Base-by-base conservation (phyloP, 78 protist genomes). In the Chrysochromulina tobinii region DNA sequence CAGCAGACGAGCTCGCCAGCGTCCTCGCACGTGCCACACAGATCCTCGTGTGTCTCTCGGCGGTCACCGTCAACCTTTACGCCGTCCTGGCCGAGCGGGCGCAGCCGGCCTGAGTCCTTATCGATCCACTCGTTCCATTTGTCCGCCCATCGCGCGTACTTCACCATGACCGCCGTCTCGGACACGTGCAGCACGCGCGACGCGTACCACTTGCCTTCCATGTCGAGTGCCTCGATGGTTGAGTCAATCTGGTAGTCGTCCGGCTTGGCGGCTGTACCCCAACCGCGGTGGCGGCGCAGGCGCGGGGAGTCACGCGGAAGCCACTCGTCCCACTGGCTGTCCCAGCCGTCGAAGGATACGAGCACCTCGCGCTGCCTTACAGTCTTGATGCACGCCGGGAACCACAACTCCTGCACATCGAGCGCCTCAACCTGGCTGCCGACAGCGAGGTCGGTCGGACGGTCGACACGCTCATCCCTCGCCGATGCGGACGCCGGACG, bases 41-140 rank as follows among this genome's bases (percentile, higher is more conserved):
- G 27, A n/a, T 75, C 84, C 18, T 75, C 84, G 58, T 38, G 38
- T 38, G 6, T 4, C 50, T 69, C 17, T 27, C 8, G 27, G 25
- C 23, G 25, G 69, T 6, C 20, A 3, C 7, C 69, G 25, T 64
- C 23, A 5, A 5, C 25, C 27, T 6, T 20, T 9, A 64, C 69
- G 69, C 69, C 64, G 64, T 59, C 64, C 38, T 23, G 73, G 73
- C 48, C 17, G 38, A 67, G 73, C 48, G n/a, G 20, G 53, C 23
- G 59, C 59, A 38, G 9, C 59, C 84, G 84, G 3, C 57, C 84
- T 8, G 59, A 1, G 23, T 9, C 1, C 20, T 14, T 1, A 7
- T 72, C 58, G n/a, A 75, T 38, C 84, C 84, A 75, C 21, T 38
- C 84, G 57, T 75, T 58, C 84, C 84, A 75, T 9, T 75, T 75